Evolutionary conservation across 1,139 yeast species (phyloP).

Genomic region (Zhuliangozyma blackwelliae): DNA sequence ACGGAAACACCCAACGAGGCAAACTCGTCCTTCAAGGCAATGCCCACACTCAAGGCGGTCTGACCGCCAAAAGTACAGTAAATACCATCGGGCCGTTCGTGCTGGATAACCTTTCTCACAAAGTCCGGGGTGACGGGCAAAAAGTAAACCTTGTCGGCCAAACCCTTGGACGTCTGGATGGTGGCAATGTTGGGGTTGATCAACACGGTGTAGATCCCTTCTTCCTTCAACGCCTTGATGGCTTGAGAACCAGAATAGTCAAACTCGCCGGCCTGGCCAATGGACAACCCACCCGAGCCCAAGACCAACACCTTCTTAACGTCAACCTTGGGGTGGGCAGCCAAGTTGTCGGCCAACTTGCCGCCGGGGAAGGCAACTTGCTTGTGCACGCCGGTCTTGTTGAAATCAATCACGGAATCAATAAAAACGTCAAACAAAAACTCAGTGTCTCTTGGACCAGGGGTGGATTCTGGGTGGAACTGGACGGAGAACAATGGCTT

Average conservation of each 20-base stretch:
- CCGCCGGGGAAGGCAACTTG: slow-evolving; percentile 94
- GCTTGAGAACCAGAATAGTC: slow-evolving; percentile 99
- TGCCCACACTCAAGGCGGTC: slow-evolving; percentile 95
- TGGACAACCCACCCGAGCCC: slow-evolving; percentile 96
- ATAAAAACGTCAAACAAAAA: slow-evolving; percentile 93
- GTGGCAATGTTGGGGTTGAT: slow-evolving; percentile 98
- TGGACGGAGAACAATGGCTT: slow-evolving; percentile 97
- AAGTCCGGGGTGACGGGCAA: slow-evolving; percentile 97
- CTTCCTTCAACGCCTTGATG: slow-evolving; percentile 90
- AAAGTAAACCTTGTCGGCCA: slow-evolving; percentile 93
- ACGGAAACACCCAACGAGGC: slow-evolving; percentile 90
- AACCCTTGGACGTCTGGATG: slow-evolving; percentile 91
- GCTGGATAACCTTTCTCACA: slow-evolving; percentile 87
- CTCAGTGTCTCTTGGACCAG: slow-evolving; percentile 99
- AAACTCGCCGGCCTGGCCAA: slow-evolving; percentile 99
- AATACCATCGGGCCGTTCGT: slow-evolving; percentile 95
- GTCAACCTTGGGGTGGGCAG: slow-evolving; percentile 61
- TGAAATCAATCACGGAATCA: slow-evolving; percentile 65
- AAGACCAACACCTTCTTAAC: slow-evolving; percentile 86
- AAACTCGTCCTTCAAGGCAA: slow-evolving; percentile 90
- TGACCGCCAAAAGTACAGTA: slow-evolving; percentile 97
- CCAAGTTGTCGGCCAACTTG: slow-evolving; percentile 61
- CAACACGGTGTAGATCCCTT: slow-evolving; percentile 76
- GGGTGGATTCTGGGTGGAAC: slow-evolving; percentile 99
- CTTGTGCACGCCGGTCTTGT: slow-evolving; percentile 53